Evolutionary conservation across 495 filamentous ascomycete species (phyloP).

Genomic region (Penicillium antarcticum): DNA sequence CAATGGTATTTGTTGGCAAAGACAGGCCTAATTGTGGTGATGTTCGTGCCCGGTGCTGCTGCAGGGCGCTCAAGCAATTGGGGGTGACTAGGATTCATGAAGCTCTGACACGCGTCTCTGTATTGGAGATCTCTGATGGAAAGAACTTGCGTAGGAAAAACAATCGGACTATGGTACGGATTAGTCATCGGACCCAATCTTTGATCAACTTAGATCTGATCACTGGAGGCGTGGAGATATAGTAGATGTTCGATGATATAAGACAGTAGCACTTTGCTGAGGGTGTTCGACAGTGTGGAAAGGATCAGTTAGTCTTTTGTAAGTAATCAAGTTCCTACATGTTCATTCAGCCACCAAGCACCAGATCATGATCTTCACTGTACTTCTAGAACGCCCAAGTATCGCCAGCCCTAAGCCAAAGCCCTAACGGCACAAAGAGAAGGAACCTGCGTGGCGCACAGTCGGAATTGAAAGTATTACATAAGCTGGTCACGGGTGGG

Average conservation of each 20-base stretch:
- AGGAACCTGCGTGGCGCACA: constrained; percentile 6
- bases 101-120: background rate
- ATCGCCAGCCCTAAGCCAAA: constrained; percentile 20
- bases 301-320: too few relatives aligned
- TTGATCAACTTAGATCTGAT: constrained; percentile 9
- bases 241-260: background rate
- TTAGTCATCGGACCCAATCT: constrained; percentile 30
- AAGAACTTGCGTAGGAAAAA: background rate
- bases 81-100: constrained; percentile 3
- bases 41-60: background rate
- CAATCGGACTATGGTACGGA: constrained; percentile 18
- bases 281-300: too few relatives aligned
- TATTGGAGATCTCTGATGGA: background rate
- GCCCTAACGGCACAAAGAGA: constrained; percentile 16
- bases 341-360: too few relatives aligned
- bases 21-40: background rate
- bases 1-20: background rate
- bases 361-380: background rate
- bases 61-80: constrained; percentile 6
- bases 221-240: background rate
- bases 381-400: constrained; percentile 17
- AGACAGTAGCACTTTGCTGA: background rate
- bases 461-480: constrained; percentile 1
- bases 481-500: background rate
- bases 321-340: too few relatives aligned